phyloP scores from a whole-genome alignment of 768 basidiomycete species.

The Boletus rubropictus region DNA sequence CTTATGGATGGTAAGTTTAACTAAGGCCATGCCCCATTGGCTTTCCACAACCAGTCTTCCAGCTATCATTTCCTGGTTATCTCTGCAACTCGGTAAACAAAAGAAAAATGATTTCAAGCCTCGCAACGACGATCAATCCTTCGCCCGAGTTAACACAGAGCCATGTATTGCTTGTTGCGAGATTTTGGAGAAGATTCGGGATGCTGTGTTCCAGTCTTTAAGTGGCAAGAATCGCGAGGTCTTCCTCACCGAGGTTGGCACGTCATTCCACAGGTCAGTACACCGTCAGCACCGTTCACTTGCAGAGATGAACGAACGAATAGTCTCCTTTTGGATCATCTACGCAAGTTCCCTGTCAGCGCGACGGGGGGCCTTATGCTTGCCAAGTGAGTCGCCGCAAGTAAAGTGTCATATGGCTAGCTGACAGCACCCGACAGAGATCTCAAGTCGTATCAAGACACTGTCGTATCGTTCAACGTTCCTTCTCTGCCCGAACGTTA shows the following conservation, averaged over 20 bases:
- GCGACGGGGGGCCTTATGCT: constrained; percentile 97
- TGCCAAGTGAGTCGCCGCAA: constrained; percentile 70
- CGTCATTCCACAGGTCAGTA: constrained; percentile 82
- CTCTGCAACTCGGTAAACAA: constrained; percentile 77
- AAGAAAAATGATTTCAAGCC: constrained; percentile 97
- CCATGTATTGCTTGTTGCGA: constrained; percentile 87
- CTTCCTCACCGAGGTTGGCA: constrained; percentile 90
- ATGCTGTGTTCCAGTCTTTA: constrained; percentile 66
- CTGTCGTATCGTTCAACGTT: constrained; percentile 74
- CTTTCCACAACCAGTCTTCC: not conserved
- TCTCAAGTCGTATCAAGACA: constrained; percentile 93
- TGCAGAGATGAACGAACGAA: constrained; percentile 6
- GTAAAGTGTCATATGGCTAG: not conserved
- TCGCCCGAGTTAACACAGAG: constrained; percentile 91
- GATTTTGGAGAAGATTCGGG: constrained; percentile 72
- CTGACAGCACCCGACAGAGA: constrained; percentile 50
- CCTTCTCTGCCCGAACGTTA: constrained; percentile 88
- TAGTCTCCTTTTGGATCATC: constrained; percentile 88
- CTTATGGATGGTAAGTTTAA: constrained; percentile 66
- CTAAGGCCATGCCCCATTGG: not conserved
- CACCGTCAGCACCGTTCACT: not conserved
- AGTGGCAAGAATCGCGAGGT: constrained; percentile 91
- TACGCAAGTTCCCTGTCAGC: constrained; percentile 94
- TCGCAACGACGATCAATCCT: constrained; percentile 90
- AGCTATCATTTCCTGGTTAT: constrained; percentile 75